Evolutionary conservation across 495 filamentous ascomycete genomes (phyloP).

Genomic region (Podospora fimiseda): DNA sequence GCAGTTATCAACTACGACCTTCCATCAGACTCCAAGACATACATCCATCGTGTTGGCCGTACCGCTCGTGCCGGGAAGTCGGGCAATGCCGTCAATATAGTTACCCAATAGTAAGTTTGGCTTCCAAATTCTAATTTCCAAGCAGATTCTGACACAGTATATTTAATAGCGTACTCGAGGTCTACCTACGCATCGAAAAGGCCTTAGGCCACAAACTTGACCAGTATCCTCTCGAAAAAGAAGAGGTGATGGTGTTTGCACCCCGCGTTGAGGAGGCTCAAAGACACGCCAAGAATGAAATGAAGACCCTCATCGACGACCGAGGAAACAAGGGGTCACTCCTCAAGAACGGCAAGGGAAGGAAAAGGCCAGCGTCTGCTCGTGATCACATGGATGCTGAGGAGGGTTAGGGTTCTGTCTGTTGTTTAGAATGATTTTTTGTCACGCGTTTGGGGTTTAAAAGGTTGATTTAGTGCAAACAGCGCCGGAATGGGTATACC

Average conservation of each 20-base stretch:
- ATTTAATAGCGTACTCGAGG: conserved; percentile 60
- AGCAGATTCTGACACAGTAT: not conserved
- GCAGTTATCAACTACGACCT: conserved; percentile 84
- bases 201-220: conserved; percentile 70
- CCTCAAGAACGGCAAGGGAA: conserved; percentile 46
- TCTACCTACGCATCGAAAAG: conserved; percentile 77
- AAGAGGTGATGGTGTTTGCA: conserved; percentile 82
- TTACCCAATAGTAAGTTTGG: conserved; percentile 68
- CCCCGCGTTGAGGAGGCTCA: conserved; percentile 79
- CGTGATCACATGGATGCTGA: conserved; percentile 78
- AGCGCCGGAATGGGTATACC: not conserved
- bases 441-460: not conserved
- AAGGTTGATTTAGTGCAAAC: not conserved
- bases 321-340: conserved; percentile 57
- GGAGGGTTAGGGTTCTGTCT: conserved; percentile 47
- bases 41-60: conserved; percentile 90
- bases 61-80: conserved; percentile 86
- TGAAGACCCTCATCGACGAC: conserved; percentile 79
- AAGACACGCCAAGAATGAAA: conserved; percentile 67
- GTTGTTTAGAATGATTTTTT: not conserved
- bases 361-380: conserved; percentile 38
- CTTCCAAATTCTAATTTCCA: not conserved
- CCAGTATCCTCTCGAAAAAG: conserved; percentile 61
- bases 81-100: conserved; percentile 72
- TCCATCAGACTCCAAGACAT: conserved; percentile 78